These are phyloP conservation scores for Copromyces sp. DNA, from an alignment of 495 filamentous ascomycete genomes.

Conservation along the genomic window DNA sequence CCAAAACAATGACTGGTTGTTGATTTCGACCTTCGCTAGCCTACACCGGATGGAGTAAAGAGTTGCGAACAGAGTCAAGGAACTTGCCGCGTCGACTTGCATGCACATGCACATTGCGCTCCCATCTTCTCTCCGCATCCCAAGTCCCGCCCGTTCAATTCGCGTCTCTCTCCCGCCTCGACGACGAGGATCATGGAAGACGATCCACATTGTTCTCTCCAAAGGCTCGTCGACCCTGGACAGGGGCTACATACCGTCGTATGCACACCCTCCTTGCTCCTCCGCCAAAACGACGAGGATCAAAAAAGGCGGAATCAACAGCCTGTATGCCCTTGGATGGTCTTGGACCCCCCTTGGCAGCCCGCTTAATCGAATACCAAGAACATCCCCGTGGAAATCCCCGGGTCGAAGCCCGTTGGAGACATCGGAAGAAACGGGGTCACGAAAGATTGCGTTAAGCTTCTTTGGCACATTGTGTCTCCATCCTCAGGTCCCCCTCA, in stretches of 20 bases:
- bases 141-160: slow-evolving; percentile 11
- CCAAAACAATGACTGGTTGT: neutral
- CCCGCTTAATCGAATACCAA: neutral
- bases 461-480: slow-evolving; percentile 1
- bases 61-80: neutral
- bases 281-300: neutral
- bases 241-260: slow-evolving; percentile 2
- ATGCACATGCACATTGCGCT: neutral
- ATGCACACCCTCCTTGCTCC: neutral
- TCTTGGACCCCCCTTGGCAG: neutral
- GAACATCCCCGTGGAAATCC: neutral
- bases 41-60: neutral
- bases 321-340: slow-evolving; percentile 14
- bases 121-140: slow-evolving; percentile 2
- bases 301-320: slow-evolving; percentile 10
- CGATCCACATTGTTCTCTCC: slow-evolving; percentile 20
- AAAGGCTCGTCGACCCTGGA: slow-evolving; percentile 9
- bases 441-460: slow-evolving; percentile 6
- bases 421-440: neutral
- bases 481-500: neutral
- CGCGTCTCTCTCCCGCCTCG: slow-evolving; percentile 17
- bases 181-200: slow-evolving; percentile 10
- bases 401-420: neutral
- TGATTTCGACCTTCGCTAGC: neutral
- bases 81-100: neutral